Evolutionary conservation across 1,139 yeast species (phyloP).

Genomic region (Blastobotrys capitulatus): DNA sequence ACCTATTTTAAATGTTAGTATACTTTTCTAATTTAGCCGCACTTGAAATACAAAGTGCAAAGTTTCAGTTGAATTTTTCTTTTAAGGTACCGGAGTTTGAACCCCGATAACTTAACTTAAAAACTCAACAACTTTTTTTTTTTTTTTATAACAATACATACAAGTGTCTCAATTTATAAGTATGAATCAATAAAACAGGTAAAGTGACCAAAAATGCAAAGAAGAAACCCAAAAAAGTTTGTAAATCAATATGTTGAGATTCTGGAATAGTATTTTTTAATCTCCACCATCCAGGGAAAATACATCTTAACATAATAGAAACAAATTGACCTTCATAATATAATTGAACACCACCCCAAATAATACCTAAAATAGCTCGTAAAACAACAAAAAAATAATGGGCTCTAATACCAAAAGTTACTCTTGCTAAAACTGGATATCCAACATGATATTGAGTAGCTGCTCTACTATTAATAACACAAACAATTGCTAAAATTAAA

Average conservation of each 20-base stretch:
- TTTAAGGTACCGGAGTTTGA: neutral
- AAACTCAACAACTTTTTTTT: too few species aligned
- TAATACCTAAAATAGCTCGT: constrained; percentile 26
- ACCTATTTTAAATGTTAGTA: constrained; percentile 25
- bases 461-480: constrained; percentile 21
- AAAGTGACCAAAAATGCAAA: constrained; percentile 64
- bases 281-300: constrained; percentile 57
- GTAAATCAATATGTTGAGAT: constrained; percentile 28
- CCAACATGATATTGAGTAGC: constrained; percentile 22
- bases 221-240: constrained; percentile 52
- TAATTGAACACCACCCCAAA: constrained; percentile 30
- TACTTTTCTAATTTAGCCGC: neutral
- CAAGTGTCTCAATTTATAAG: constrained; percentile 66
- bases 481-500: constrained; percentile 16
- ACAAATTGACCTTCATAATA: constrained; percentile 36
- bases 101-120: neutral
- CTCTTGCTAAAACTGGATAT: constrained; percentile 21
- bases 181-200: constrained; percentile 68
- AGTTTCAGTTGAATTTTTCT: too few species aligned
- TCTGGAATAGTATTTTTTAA: constrained; percentile 46
- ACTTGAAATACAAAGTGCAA: too few species aligned
- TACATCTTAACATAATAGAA: constrained; percentile 58
- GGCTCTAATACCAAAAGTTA: constrained; percentile 21
- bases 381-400: constrained; percentile 24
- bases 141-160: neutral